These are phyloP conservation scores for Nemania diffusa DNA, from an alignment of 2,329 filamentous ascomycete species.

Conservation along the genomic window DNA sequence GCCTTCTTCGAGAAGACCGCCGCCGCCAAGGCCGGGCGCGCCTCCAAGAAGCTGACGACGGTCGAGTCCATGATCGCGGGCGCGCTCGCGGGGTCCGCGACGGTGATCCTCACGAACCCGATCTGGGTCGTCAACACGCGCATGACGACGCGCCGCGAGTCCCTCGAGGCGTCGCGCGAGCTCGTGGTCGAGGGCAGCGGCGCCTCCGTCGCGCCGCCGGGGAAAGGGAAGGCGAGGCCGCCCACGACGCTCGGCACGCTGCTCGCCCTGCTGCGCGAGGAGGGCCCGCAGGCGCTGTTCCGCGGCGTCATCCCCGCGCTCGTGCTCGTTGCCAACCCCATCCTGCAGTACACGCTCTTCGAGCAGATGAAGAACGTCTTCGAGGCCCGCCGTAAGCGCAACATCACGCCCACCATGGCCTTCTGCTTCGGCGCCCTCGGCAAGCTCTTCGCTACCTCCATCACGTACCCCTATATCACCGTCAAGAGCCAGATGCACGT, in stretches of 20 bases:
- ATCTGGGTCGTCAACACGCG: constrained; percentile 99
- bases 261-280: constrained; percentile 80
- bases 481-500: constrained; percentile 99
- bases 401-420: constrained; percentile 84
- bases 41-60: constrained; percentile 85
- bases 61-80: constrained; percentile 95
- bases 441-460: constrained; percentile 91
- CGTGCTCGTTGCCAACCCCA: constrained; percentile 96
- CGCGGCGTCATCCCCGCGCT: constrained; percentile 91
- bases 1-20: constrained; percentile 85
- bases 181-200: constrained; percentile 56
- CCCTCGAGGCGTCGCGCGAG: constrained; percentile 46
- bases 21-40: constrained; percentile 76
- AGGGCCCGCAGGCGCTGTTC: constrained; percentile 87
- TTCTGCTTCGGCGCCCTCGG: constrained; percentile 93
- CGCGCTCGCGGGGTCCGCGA: constrained; percentile 91
- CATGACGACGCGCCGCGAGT: constrained; percentile 87
- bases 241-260: constrained; percentile 85
- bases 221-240: constrained; percentile 57
- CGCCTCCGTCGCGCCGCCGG: constrained; percentile 30
- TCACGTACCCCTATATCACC: constrained; percentile 99
- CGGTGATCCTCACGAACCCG: constrained; percentile 95
- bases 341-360: constrained; percentile 97
- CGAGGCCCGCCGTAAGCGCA: constrained; percentile 69
- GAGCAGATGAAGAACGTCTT: constrained; percentile 95